These are phyloP conservation scores for Leonotis leonurus DNA, from an alignment of 257 asterid genomes.

Conservation along the genomic window DNA sequence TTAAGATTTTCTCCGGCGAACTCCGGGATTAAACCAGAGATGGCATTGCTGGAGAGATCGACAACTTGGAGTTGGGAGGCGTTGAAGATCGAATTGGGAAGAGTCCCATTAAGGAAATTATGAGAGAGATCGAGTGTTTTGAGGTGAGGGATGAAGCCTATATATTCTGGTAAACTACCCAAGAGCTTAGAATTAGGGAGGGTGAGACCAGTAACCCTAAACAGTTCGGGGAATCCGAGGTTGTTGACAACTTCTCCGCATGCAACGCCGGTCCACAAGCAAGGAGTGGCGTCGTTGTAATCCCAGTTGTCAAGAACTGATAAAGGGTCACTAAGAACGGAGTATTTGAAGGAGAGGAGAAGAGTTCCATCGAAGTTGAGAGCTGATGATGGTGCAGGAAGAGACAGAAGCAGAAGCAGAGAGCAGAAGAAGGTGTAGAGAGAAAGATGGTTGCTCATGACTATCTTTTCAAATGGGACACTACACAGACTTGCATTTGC, in stretches of 20 bases:
- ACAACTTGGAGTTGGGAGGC: slow-evolving; percentile 49
- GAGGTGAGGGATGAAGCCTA: slow-evolving; percentile 58
- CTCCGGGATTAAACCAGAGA: slow-evolving; percentile 48
- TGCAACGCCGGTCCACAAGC: slow-evolving; percentile 69
- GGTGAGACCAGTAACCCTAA: slow-evolving; percentile 37
- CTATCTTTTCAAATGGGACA: too few relatives aligned
- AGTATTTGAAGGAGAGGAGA: slow-evolving; percentile 81
- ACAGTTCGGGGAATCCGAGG: slow-evolving; percentile 21
- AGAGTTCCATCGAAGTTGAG: slow-evolving; percentile 79
- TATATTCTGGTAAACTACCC: slow-evolving; percentile 58
- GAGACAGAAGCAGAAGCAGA: slow-evolving; percentile 28
- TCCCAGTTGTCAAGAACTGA: slow-evolving; percentile 80
- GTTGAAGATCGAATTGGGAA: slow-evolving; percentile 57
- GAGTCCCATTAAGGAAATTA: slow-evolving; percentile 63
- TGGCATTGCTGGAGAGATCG: slow-evolving; percentile 40
- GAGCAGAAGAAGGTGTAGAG: slow-evolving; percentile 11
- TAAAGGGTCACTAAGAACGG: slow-evolving; percentile 63
- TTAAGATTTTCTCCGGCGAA: slow-evolving; percentile 19
- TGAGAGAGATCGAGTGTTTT: slow-evolving; percentile 56
- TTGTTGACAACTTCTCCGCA: slow-evolving; percentile 36
- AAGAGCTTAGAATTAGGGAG: slow-evolving; percentile 53
- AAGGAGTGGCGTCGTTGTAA: slow-evolving; percentile 63
- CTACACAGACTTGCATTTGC: too few relatives aligned
- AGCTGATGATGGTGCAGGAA: slow-evolving; percentile 26
- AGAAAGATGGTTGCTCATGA: slow-evolving; percentile 24